These are phyloP conservation scores for Aspergillus brasiliensis DNA, from an alignment of 2,329 filamentous ascomycete genomes.

Conservation along the genomic window DNA sequence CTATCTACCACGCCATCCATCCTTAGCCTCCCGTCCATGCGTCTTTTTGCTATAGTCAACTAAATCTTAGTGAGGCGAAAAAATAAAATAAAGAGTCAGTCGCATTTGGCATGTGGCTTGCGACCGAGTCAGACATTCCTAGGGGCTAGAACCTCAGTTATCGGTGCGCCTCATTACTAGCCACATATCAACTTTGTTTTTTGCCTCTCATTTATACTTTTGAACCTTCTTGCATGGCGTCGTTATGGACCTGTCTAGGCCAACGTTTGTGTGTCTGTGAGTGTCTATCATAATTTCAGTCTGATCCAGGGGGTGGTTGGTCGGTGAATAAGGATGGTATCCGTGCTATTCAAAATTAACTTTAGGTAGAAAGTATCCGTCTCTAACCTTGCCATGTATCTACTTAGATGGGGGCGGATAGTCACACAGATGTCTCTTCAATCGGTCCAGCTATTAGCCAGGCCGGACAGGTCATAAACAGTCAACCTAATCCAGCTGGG, in stretches of 20 bases:
- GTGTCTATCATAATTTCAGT: neutral
- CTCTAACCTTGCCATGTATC: neutral
- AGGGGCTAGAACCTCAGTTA: neutral
- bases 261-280: neutral
- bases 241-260: neutral
- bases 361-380: neutral
- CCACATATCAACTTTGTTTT: neutral
- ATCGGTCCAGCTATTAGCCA: no score
- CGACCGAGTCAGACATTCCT: conserved; percentile 8
- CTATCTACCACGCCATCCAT: neutral
- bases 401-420: no score
- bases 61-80: no score
- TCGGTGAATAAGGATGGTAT: neutral
- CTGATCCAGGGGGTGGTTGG: no score
- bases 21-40: conserved; percentile 12
- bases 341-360: neutral
- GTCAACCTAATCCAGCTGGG: neutral
- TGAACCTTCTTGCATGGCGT: neutral
- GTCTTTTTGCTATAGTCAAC: neutral
- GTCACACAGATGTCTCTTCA: no score
- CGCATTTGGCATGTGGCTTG: conserved; percentile 13
- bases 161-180: neutral
- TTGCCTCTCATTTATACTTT: no score
- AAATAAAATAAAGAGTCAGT: conserved; percentile 8
- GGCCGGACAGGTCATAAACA: no score